Evolutionary conservation across 2,329 filamentous ascomycete genomes (phyloP).

Genomic region (Exophiala viscosa): DNA sequence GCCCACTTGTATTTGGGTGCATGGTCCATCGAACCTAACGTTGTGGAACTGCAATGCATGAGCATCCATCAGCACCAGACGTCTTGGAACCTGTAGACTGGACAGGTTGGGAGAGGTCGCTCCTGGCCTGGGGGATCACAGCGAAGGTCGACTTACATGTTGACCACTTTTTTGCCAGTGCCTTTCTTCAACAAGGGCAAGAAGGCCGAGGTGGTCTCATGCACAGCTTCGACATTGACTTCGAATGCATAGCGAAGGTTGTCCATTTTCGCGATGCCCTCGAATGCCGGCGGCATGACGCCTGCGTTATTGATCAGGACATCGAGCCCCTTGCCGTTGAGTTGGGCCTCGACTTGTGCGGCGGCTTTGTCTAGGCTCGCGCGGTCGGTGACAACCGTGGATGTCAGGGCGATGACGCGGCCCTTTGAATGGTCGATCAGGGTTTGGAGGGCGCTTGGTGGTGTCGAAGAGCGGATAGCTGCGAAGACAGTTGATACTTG

Average conservation of each 20-base stretch:
- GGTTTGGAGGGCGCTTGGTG: constrained; percentile 33
- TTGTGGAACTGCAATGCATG: constrained; percentile 31
- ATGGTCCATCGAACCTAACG: constrained; percentile 41
- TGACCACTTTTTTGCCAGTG: constrained; percentile 42
- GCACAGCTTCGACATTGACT: constrained; percentile 42
- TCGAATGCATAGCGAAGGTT: constrained; percentile 39
- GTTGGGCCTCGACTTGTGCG: constrained; percentile 31
- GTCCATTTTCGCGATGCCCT: constrained; percentile 31
- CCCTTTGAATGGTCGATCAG: constrained; percentile 35
- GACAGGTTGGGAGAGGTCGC: no score
- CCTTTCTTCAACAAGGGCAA: constrained; percentile 40
- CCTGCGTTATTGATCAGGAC: constrained; percentile 48
- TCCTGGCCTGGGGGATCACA: not conserved
- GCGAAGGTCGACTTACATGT: constrained; percentile 36
- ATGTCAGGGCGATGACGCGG: constrained; percentile 35
- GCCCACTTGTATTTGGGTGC: constrained; percentile 24
- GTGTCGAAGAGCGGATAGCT: constrained; percentile 35
- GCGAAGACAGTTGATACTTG: constrained; percentile 43
- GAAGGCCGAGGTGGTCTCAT: constrained; percentile 40
- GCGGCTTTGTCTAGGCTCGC: constrained; percentile 36
- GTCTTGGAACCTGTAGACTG: no score
- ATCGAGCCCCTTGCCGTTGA: constrained; percentile 43
- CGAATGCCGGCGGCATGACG: constrained; percentile 23
- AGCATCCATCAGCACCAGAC: no score
- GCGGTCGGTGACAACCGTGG: constrained; percentile 38